Percentiles rank a stretch among this genome's conserved stretches.
phyloP scores from a whole-genome alignment of 2,329 filamentous ascomycete species.

The Clonostachys solani region DNA sequence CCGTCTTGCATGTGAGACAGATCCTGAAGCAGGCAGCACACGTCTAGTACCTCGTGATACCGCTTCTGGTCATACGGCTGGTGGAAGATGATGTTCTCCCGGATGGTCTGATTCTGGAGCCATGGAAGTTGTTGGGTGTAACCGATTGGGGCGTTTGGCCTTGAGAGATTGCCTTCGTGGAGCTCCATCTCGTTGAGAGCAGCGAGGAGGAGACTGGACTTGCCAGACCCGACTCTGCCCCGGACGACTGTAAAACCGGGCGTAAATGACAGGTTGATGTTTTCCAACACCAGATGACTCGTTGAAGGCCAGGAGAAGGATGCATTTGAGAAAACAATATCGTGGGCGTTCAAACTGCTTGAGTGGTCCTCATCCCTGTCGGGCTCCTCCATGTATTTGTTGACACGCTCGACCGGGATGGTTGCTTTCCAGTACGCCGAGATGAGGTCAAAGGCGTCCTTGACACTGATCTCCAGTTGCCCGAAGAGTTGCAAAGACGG shows the following conservation, averaged over 20 bases:
- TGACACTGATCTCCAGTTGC: conserved; percentile 69
- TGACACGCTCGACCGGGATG: conserved; percentile 78
- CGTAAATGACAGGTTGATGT: conserved; percentile 39
- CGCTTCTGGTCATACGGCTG: conserved; percentile 45
- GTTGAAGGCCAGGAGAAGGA: conserved; percentile 79
- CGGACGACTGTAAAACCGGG: conserved; percentile 50
- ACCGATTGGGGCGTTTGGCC: conserved; percentile 46
- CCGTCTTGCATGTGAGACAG: conserved; percentile 51
- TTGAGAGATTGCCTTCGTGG: conserved; percentile 38
- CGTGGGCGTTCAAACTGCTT: conserved; percentile 20
- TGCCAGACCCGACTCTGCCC: conserved; percentile 57
- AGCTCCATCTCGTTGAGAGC: conserved; percentile 66
- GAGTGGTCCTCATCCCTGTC: conserved; percentile 57
- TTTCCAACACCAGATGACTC: conserved; percentile 41
- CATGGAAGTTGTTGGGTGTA: conserved; percentile 60
- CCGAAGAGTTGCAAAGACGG: conserved; percentile 78
- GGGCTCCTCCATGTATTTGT: conserved; percentile 82
- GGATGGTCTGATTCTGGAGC: conserved; percentile 62
- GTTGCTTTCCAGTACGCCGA: conserved; percentile 75
- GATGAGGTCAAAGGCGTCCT: conserved; percentile 71
- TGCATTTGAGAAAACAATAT: conserved; percentile 56
- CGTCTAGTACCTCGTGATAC: conserved; percentile 57
- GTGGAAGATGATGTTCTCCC: conserved; percentile 63
- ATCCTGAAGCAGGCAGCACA: conserved; percentile 54
- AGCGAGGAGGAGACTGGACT: conserved; percentile 55